Evolutionary conservation across 805 yeast genomes (phyloP).

Genomic region (Metschnikowia gelsemii): DNA sequence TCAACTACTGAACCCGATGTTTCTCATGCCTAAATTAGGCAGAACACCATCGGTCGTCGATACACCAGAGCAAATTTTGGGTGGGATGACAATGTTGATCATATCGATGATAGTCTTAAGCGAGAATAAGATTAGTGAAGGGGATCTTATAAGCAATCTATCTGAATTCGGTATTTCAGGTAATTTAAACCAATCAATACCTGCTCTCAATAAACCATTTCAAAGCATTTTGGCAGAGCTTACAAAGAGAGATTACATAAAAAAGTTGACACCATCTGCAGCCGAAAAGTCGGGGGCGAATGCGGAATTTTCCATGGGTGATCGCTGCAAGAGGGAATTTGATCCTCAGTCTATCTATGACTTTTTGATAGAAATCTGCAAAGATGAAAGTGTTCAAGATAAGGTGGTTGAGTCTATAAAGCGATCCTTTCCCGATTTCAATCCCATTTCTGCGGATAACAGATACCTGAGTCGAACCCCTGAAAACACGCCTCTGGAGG

Average conservation of each 20-base stretch:
- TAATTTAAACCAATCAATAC: constrained; percentile 20
- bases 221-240: constrained; percentile 28
- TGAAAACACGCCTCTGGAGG: constrained; percentile 18
- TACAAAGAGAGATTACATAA: constrained; percentile 31
- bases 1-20: background rate
- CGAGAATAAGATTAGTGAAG: constrained; percentile 33
- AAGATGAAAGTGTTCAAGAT: constrained; percentile 21
- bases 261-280: constrained; percentile 16
- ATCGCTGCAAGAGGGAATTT: constrained; percentile 34
- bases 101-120: constrained; percentile 30
- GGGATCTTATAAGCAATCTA: constrained; percentile 24
- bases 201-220: constrained; percentile 23
- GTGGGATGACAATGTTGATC: constrained; percentile 32
- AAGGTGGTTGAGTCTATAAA: constrained; percentile 25
- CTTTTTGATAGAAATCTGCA: constrained; percentile 23
- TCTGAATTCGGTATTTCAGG: constrained; percentile 28
- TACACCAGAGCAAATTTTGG: constrained; percentile 29
- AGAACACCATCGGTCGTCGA: constrained; percentile 22
- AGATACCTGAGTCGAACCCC: constrained; percentile 23
- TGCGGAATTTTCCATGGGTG: constrained; percentile 32
- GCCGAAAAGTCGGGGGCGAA: constrained; percentile 16
- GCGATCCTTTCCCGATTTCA: constrained; percentile 17
- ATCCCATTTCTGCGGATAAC: constrained; percentile 10
- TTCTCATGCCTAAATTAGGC: constrained; percentile 25
- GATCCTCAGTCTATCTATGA: constrained; percentile 28